A percentile compares a stretch with the other conserved stretches of the same genome.
Evolutionary conservation across 2,329 filamentous ascomycete species (phyloP).

Genomic region (Dryadomyces quercus-mongolicae): DNA sequence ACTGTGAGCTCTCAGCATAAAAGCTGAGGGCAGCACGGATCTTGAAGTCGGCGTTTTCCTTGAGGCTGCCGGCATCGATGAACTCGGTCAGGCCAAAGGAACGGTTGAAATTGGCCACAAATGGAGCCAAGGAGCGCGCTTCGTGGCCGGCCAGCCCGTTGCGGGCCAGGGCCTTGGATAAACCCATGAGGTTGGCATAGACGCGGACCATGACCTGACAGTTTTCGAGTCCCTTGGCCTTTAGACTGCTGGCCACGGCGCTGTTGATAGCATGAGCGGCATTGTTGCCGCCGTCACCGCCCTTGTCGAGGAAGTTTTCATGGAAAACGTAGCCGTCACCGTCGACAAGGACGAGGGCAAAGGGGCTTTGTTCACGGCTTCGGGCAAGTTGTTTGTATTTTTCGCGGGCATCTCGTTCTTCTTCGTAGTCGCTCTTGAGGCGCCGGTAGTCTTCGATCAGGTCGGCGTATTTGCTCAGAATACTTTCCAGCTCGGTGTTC

Average conservation of each 20-base stretch:
- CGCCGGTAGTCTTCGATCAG: slow-evolving; percentile 41
- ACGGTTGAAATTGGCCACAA: slow-evolving; percentile 43
- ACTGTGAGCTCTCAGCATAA: slow-evolving; percentile 45
- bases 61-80: slow-evolving; percentile 47
- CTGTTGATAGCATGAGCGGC: slow-evolving; percentile 42
- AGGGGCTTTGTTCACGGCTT: slow-evolving; percentile 39
- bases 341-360: slow-evolving; percentile 49
- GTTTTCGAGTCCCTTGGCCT: slow-evolving; percentile 32
- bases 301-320: slow-evolving; percentile 32
- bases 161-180: slow-evolving; percentile 37
- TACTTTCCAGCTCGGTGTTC: slow-evolving; percentile 3
- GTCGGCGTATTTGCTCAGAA: slow-evolving; percentile 17
- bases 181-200: slow-evolving; percentile 40
- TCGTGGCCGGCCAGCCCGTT: slow-evolving; percentile 38
- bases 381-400: slow-evolving; percentile 41
- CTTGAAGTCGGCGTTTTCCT: slow-evolving; percentile 49
- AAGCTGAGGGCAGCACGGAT: slow-evolving; percentile 36
- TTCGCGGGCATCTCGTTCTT: slow-evolving; percentile 39
- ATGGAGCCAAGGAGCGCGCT: slow-evolving; percentile 41
- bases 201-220: slow-evolving; percentile 43
- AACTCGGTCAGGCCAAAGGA: slow-evolving; percentile 48
- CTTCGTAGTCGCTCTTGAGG: slow-evolving; percentile 44
- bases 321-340: slow-evolving; percentile 49
- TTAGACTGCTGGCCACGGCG: slow-evolving; percentile 33
- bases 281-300: slow-evolving; percentile 39